These are phyloP conservation scores for Inonotus hispidus DNA, from an alignment of 1,284 basidiomycete species.

Conservation along the genomic window DNA sequence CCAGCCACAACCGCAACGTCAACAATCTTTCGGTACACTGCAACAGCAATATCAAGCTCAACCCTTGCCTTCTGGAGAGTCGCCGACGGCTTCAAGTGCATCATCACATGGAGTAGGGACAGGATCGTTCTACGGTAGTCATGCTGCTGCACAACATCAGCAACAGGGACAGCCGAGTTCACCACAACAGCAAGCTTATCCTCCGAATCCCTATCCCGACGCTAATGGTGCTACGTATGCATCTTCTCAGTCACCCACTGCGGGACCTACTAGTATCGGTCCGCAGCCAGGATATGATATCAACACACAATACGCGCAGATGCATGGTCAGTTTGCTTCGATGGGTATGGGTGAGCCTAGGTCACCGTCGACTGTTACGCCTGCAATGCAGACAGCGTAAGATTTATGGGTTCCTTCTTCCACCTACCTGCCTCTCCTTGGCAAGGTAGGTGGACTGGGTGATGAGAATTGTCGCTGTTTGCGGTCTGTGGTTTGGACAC, in stretches of 20 bases:
- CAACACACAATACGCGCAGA: slow-evolving; percentile 16
- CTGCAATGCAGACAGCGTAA: slow-evolving; percentile 12
- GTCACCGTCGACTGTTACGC: neutral
- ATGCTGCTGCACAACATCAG: neutral
- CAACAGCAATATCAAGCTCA: neutral
- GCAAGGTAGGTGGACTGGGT: neutral
- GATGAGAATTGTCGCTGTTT: no score
- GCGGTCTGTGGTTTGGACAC: no score
- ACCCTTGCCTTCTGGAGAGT: neutral
- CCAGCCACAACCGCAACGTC: neutral
- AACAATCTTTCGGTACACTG: neutral
- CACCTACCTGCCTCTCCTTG: no score
- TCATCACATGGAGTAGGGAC: neutral
- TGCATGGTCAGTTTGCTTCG: slow-evolving; percentile 16
- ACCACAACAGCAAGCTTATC: slow-evolving; percentile 12
- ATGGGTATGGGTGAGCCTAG: slow-evolving; percentile 16
- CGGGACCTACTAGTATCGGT: no score
- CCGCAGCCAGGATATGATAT: neutral
- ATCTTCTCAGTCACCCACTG: neutral
- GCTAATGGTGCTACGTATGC: neutral
- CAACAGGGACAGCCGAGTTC: slow-evolving; percentile 5
- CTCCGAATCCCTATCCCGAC: slow-evolving; percentile 16
- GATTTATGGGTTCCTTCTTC: no score
- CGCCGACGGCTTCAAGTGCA: slow-evolving; percentile 5
- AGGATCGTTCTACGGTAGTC: slow-evolving; percentile 10